phyloP scores from a whole-genome alignment of 225 moss, liverwort and hornwort species.

The Anthoceros angustus region DNA sequence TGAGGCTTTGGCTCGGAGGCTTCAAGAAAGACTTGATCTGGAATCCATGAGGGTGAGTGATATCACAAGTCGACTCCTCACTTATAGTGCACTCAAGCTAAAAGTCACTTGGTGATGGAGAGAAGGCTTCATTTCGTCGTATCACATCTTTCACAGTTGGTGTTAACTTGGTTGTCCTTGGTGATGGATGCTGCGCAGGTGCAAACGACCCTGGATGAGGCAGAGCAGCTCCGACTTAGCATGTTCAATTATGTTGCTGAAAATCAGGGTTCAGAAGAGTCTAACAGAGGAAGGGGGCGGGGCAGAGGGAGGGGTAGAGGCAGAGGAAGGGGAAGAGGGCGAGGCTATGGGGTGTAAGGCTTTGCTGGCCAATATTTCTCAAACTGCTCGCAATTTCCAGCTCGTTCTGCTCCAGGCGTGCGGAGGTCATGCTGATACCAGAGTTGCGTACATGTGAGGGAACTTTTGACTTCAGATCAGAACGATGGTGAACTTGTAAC shows the following conservation, averaged over 20 bases:
- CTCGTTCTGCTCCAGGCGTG: no score
- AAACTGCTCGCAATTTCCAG: neutral
- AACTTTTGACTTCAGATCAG: no score
- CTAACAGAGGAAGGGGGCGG: slow-evolving; percentile 62
- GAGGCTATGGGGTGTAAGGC: neutral
- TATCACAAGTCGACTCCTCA: neutral
- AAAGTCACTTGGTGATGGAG: no score
- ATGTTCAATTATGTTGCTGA: slow-evolving; percentile 73
- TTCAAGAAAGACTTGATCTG: slow-evolving; percentile 67
- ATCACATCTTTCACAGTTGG: no score
- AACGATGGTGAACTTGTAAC: no score
- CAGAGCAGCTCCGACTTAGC: slow-evolving; percentile 62
- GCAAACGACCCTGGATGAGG: slow-evolving; percentile 43
- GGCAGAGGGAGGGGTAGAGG: slow-evolving; percentile 23
- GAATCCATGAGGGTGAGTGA: slow-evolving; percentile 43
- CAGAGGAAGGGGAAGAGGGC: neutral
- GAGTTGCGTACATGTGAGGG: no score
- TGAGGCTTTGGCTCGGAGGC: slow-evolving; percentile 55
- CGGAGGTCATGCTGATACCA: no score
- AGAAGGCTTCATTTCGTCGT: no score
- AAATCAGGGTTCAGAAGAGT: slow-evolving; percentile 26
- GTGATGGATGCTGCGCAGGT: slow-evolving; percentile 7
- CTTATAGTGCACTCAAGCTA: neutral
- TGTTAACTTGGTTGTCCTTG: no score
- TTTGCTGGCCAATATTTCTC: neutral